Evolutionary conservation across 495 filamentous ascomycete species (phyloP), one percentile per base, ranked within the genome.

Genomic region (Letharia lupina): DNA sequence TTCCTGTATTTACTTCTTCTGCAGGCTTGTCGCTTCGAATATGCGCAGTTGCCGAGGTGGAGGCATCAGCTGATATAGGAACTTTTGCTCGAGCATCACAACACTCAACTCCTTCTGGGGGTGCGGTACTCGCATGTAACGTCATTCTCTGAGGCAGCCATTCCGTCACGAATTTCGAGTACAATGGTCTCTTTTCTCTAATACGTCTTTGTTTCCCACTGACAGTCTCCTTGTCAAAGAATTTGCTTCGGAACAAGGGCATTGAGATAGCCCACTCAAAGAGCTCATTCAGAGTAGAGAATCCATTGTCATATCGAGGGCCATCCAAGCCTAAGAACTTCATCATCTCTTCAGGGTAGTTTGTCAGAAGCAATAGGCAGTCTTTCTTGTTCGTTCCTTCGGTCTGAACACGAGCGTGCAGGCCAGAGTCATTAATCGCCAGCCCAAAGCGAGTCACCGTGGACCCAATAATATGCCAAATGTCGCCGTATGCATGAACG

Each of bases 401-500:
- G 40, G 86, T 82, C 67, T 80, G 76, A 44, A 89, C 79, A 6
- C 84, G 80, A 1, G 89, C 65, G 68, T 80, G 80, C 28, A 90
- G 67, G 11, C 83, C 86, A 3, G 69, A 68, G 62, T 86, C 78
- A 66, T 83, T 86, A 56, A 83, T 75, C 0, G 82, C 86, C 41
- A 90, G 75, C 15, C 86, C 86, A 47, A 82, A 82, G 0, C 79
- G 79, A 6, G 83, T 77, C 23, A 35, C 86, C 81, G 20, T 75
- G 82, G 77, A 73, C 0, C 87, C 86, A 1, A 90, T 67, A 0
- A 91, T 77, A 42, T 84, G 84, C 81, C 82, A 84, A 0, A 89
- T 67, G 64, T 89, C 88, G 37, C 86, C 83, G 58, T 90, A 85
- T 1, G 82, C 81, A 15, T 82, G 72, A 66, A 82, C 81, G 71